Base-by-base conservation (phyloP, 331 rosid species). In the Quercus lobata region DNA sequence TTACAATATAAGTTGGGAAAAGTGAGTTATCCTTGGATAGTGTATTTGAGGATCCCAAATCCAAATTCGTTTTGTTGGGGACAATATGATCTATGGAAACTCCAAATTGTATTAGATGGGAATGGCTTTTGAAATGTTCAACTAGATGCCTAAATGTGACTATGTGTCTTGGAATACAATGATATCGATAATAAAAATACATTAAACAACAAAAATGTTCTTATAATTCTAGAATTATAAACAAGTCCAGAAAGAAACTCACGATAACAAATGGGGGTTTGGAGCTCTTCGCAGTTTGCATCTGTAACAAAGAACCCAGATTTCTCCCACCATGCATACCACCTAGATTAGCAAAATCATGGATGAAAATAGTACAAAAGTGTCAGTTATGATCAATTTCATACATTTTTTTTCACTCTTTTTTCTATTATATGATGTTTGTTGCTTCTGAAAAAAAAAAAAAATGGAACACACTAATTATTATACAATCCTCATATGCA, bases 311-410 rank as follows among this genome's bases (percentile, higher is more conserved):
- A 96, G 76, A 49, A 88, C 11, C 83, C 82, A 15, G 98, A 84
- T 57, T 96, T 82, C 91, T 96, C 99, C 99, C 97, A 96, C 98
- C 96, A 91, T 21, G 80, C 87, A 73, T 93, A 93, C 98, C 99
- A 96, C 94, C 99, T 95, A 77, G 56, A 72, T 78, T 10, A 75
- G 52, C 37, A 34, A 69, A 84, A 79, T 71, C 21, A 77, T 34
- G 66, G 61, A 79, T 53, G 52, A 79, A 69, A 72, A 68, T 34
- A 34, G 37, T 34, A 34, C 37, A 34, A 5, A 80, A 22, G 37
- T 34, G 7, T 34, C 32, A 75, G 62, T 71, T 52, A n/a, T 32
- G 80, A 69, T 4, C 54, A 32, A 57, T 60, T 7, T 25, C 29
- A 41, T 44, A 24, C 65, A 25, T 80, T 91, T 96, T 80, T 83